phyloP scores from a whole-genome alignment of 2,329 filamentous ascomycete genomes.

The Drechslerella dactyloides region DNA sequence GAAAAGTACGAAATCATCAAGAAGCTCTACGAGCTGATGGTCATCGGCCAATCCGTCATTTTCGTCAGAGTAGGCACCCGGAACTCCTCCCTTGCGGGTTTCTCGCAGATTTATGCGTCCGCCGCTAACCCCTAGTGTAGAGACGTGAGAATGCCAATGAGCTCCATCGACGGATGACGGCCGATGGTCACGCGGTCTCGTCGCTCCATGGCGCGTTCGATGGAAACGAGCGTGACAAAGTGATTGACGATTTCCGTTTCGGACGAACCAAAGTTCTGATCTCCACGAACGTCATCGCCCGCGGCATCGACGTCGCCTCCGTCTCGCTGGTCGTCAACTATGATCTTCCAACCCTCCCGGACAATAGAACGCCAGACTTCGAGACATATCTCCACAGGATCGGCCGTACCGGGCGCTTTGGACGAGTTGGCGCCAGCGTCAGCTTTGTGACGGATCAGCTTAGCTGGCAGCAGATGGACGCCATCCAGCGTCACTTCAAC shows the following conservation, averaged over 20 bases:
- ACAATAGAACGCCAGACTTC: constrained; percentile 77
- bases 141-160: constrained; percentile 82
- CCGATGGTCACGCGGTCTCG: constrained; percentile 88
- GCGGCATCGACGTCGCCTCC: constrained; percentile 87
- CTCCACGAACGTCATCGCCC: constrained; percentile 93
- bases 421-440: constrained; percentile 92
- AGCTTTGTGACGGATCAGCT: constrained; percentile 88
- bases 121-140: constrained; percentile 59
- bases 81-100: not conserved
- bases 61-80: constrained; percentile 77
- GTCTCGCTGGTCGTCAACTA: constrained; percentile 99
- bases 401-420: constrained; percentile 93
- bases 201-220: constrained; percentile 89
- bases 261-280: constrained; percentile 95
- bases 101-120: not conserved
- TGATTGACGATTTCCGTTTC: constrained; percentile 84
- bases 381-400: constrained; percentile 99
- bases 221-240: constrained; percentile 77
- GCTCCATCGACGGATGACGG: constrained; percentile 84
- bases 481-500: constrained; percentile 80
- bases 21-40: constrained; percentile 94
- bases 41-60: constrained; percentile 95
- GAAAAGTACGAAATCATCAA: constrained; percentile 88
- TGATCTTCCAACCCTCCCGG: constrained; percentile 71
- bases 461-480: constrained; percentile 77